Conservation (phyloP, 306 rosid genomes). For the Neltuma alba region DNA sequence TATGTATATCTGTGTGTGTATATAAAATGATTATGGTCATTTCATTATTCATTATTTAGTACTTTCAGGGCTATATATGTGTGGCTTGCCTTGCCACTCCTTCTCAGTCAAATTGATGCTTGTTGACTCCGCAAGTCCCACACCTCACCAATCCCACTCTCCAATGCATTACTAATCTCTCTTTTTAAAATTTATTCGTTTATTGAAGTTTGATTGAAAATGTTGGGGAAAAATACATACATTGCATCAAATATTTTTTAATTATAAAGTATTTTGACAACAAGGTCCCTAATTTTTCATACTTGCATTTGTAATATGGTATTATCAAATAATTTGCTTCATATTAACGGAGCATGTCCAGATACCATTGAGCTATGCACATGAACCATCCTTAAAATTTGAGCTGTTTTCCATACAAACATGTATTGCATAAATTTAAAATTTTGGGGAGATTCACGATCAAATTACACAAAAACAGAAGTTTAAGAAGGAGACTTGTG, state of each 20-base stretch:
- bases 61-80: constrained; percentile 30
- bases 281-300: no score
- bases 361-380: no score
- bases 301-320: no score
- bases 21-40: neutral
- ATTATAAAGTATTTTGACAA: no score
- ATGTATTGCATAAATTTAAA: no score
- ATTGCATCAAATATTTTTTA: neutral
- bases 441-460: no score
- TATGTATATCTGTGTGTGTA: no score
- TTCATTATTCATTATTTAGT: constrained; percentile 33
- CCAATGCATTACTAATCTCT: neutral
- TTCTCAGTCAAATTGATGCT: constrained; percentile 51
- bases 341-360: no score
- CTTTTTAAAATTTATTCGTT: no score
- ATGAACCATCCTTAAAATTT: no score
- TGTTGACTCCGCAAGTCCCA: constrained; percentile 70
- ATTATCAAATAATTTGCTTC: no score
- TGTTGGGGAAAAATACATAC: neutral
- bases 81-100: constrained; percentile 21
- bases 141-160: neutral
- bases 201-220: neutral
- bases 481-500: neutral
- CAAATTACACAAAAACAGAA: neutral
- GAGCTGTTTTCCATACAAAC: no score